Conservation (phyloP, 768 basidiomycete species). For the Stropharia rugosoannulata region DNA sequence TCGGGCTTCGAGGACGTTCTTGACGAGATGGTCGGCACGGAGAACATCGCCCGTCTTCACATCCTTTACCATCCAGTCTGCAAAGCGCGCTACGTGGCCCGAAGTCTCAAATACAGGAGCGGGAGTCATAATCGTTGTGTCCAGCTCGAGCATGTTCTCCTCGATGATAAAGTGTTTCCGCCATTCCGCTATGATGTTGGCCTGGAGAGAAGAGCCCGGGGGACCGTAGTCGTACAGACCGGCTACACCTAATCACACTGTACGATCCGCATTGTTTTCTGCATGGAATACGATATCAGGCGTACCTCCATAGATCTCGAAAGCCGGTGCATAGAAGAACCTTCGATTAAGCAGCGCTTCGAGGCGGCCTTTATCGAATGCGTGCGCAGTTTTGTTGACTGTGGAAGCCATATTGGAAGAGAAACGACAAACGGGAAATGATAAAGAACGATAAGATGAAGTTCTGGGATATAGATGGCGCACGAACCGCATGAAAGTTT, state of each 20-base stretch:
- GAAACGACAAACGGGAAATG: slow-evolving; percentile 24
- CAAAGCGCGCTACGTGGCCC: slow-evolving; percentile 96
- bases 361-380: slow-evolving; percentile 84
- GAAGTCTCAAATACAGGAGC: slow-evolving; percentile 94
- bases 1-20: slow-evolving; percentile 86
- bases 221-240: slow-evolving; percentile 98
- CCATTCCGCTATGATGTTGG: slow-evolving; percentile 97
- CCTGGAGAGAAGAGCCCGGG: slow-evolving; percentile 91
- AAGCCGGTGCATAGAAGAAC: slow-evolving; percentile 98
- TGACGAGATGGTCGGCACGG: slow-evolving; percentile 95
- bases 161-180: slow-evolving; percentile 97
- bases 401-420: slow-evolving; percentile 29
- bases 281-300: slow-evolving; percentile 9
- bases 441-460: slow-evolving; percentile 24
- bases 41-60: slow-evolving; percentile 93
- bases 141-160: slow-evolving; percentile 97
- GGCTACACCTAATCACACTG: slow-evolving; percentile 69
- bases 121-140: slow-evolving; percentile 97
- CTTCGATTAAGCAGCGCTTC: slow-evolving; percentile 86
- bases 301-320: slow-evolving; percentile 97
- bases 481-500: slow-evolving; percentile 28
- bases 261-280: slow-evolving; percentile 4
- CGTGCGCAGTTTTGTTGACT: slow-evolving; percentile 81
- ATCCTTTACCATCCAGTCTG: slow-evolving; percentile 99
- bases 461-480: slow-evolving; percentile 22